Evolutionary conservation across 352 stramenopile genomes (phyloP).

Genomic region (Pythium plurisporium): DNA sequence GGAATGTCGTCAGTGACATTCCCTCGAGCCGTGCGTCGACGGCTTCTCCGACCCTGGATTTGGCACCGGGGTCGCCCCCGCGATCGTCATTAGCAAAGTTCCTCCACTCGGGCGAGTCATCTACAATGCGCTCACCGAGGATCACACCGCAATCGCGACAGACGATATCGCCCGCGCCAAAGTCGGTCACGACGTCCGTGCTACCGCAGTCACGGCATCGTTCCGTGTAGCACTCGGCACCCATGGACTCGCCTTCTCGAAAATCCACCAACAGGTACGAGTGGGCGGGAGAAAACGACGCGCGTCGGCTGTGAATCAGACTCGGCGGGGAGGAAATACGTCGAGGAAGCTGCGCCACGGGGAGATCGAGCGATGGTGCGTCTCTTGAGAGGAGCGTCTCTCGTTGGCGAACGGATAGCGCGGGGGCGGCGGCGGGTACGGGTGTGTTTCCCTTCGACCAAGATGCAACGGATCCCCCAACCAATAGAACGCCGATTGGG

Average conservation of each 20-base stretch:
- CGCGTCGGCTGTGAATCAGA: too few species aligned
- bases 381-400: too few species aligned
- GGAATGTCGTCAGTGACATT: slow-evolving; percentile 59
- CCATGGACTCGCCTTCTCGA: too few species aligned
- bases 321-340: too few species aligned
- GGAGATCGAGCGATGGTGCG: too few species aligned
- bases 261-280: too few species aligned
- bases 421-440: too few species aligned
- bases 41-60: slow-evolving; percentile 76
- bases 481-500: slow-evolving; percentile 20
- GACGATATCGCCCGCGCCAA: slow-evolving; percentile 74
- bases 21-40: slow-evolving; percentile 57
- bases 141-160: slow-evolving; percentile 80
- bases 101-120: slow-evolving; percentile 84
- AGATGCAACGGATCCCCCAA: slow-evolving; percentile 14
- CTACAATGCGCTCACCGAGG: slow-evolving; percentile 84
- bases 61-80: slow-evolving; percentile 66
- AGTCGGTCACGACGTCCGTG: slow-evolving; percentile 76
- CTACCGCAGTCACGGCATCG: slow-evolving; percentile 66
- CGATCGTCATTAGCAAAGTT: slow-evolving; percentile 88
- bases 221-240: slow-evolving; percentile 59
- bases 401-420: too few species aligned
- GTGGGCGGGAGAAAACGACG: not conserved
- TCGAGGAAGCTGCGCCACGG: too few species aligned
- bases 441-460: slow-evolving; percentile 3